Evolutionary conservation across 2,329 filamentous ascomycete species (phyloP).

Genomic region (Diplodia intermedia): DNA sequence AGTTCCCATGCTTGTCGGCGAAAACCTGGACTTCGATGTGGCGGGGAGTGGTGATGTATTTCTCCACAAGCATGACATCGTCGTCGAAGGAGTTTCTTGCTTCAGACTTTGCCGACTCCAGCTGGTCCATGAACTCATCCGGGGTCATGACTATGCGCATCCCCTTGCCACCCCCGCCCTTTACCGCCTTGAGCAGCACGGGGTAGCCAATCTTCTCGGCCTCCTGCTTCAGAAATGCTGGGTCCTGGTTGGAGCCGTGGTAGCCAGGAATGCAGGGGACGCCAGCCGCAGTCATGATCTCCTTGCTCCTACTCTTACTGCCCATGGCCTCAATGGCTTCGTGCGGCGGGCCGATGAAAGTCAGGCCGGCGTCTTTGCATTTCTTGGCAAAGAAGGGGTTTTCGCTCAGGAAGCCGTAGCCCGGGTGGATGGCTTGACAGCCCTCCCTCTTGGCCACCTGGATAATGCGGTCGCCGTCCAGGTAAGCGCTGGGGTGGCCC

Average conservation of each 20-base stretch:
- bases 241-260: conserved; percentile 82
- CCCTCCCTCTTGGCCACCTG: conserved; percentile 82
- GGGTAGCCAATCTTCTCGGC: conserved; percentile 75
- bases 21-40: conserved; percentile 74
- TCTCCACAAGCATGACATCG: conserved; percentile 71
- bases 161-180: conserved; percentile 71
- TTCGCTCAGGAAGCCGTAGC: conserved; percentile 93
- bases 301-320: conserved; percentile 89
- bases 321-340: conserved; percentile 84
- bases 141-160: conserved; percentile 68
- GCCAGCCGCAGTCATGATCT: conserved; percentile 94
- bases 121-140: conserved; percentile 65
- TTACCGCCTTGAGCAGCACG: conserved; percentile 70
- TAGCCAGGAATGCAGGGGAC: conserved; percentile 97
- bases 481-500: conserved; percentile 82
- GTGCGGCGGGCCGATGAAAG: conserved; percentile 90
- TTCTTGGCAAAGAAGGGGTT: conserved; percentile 89
- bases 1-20: conserved; percentile 69
- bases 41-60: conserved; percentile 70
- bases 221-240: conserved; percentile 66
- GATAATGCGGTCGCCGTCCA: conserved; percentile 93
- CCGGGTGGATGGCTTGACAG: conserved; percentile 91
- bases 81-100: conserved; percentile 70
- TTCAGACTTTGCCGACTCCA: conserved; percentile 69
- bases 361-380: conserved; percentile 86